Base-by-base conservation (phyloP, 257 asterid species). In the Fraxinus cuspidata region DNA sequence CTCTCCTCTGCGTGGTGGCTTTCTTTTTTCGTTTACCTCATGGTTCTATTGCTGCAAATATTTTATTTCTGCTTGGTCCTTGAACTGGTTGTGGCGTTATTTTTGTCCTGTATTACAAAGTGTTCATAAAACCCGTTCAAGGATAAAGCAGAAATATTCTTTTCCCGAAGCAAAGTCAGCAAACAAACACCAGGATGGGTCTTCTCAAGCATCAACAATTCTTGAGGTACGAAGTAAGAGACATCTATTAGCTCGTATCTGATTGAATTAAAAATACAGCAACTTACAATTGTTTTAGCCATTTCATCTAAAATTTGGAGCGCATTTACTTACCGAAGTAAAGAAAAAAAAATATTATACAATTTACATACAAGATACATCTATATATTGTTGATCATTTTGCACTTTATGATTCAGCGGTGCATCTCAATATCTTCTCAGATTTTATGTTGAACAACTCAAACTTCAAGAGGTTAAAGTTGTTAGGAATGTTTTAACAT, bases 1-100 rank as follows among this genome's bases (percentile, higher is more conserved):
- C 90, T 84, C 85, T 83, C 83, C 83, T 77, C 82, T 6, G 90
- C 78, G 85, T 56, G 85, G 82, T 68, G 87, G 69, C 81, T 51
- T 38, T 13, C 32, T 0, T 5, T 16, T 27, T 37, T 49, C 18
- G 70, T 13, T 2, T 32, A 18, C 25, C 28, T 38, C 44, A 7
- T 8, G 42, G 58, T 27, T 37, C 56, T 7, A 4, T 15, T 67
- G n/a, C 63, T 28, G 44, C 73, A 42, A 25, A 1, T 60, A 1
- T 4, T 63, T 58, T 32, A 38, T 13, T 38, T 18, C 18, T 23
- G 65, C 15, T 64, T 64, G 37, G 71, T 63, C 16, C 74, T 66
- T 83, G 86, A 51, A 71, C 68, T 80, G 76, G 66, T 21, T 7
- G 31, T 38, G 28, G 29, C 40, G 0, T 3, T 1, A 5, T 42